Evolutionary conservation across 1,139 yeast genomes (phyloP), one percentile per base, ranked within the genome.

Genomic region (Scheffersomyces stambukii): DNA sequence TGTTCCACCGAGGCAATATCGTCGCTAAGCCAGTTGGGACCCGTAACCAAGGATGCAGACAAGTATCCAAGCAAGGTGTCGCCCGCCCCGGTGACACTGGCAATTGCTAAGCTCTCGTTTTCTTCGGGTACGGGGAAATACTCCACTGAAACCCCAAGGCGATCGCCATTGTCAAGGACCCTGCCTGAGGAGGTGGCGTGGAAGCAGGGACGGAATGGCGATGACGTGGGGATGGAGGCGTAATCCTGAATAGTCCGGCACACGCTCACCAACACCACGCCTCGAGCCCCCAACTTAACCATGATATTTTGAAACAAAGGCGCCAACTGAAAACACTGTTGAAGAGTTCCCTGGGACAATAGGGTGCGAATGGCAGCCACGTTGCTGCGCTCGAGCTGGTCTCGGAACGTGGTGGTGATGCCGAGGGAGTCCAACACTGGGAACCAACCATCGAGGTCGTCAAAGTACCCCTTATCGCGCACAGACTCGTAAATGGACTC

Each of bases 261-360:
- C n/a, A 59, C 31, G 19, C 60, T 53, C 8, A 83, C 50, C 6
- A 69, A 37, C 5, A 80, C 30, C 0, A 83, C 70, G 0, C 96
- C 96, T 21, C 72, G 55, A 2, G 64, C 45, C 0, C 95, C 95
- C 27, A 77, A 67, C 45, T 85, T 86, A 10, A 86, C 61, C 17
- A 81, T 43, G 4, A 85, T 57, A 38, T 70, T 73, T n/a, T 85
- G 88, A 25, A 81, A 62, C 43, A 65, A 85, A 0, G 95, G 95
- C 11, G 84, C 57, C 7, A 85, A 42, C 41, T 79, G 81, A 42
- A 82, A 70, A 1, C 82, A 74, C 45, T 80, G 82, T 48, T 83
- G 93, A 11, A 81, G 60, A 4, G 69, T 52, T 0, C 95, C 96
- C 2, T 60, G 22, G n/a, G 11, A 12, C 21, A 63, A 34, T n/a